Evolutionary conservation across 129 eudicot species (phyloP).

Genomic region (Deinandra increscens): DNA sequence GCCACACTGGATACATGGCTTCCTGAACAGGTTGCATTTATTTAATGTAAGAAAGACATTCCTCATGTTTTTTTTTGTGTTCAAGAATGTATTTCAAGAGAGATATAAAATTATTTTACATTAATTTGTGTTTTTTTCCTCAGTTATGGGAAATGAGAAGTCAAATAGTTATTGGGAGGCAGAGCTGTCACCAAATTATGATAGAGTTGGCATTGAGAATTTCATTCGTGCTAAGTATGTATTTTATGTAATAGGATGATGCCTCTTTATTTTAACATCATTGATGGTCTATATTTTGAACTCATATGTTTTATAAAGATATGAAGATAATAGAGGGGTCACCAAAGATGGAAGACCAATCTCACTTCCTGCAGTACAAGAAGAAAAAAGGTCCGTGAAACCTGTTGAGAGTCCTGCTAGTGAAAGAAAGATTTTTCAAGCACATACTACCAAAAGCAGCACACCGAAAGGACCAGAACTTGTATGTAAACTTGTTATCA

Average conservation of each 20-base stretch:
- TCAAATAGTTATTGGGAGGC: constrained; percentile 99
- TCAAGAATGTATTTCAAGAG: constrained; percentile 13
- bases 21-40: constrained; percentile 89
- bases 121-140: constrained; percentile 7
- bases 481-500: constrained; percentile 39
- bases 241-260: not conserved
- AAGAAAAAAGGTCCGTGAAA: constrained; percentile 38
- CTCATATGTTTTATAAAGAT: constrained; percentile 42
- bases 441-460: constrained; percentile 38
- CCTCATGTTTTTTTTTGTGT: not conserved
- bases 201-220: constrained; percentile 93
- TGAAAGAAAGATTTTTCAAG: constrained; percentile 52
- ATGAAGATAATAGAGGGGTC: constrained; percentile 97
- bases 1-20: constrained; percentile 99
- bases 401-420: constrained; percentile 47
- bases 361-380: constrained; percentile 57
- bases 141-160: constrained; percentile 98
- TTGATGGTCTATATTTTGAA: not conserved
- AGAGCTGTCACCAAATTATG: constrained; percentile 84
- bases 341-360: constrained; percentile 67
- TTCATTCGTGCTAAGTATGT: constrained; percentile 97
- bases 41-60: constrained; percentile 82
- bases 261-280: not conserved
- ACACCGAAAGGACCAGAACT: constrained; percentile 66
- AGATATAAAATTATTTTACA: not conserved